phyloP scores from a whole-genome alignment of 2,329 filamentous ascomycete species.

The Karstenula rhodostoma region DNA sequence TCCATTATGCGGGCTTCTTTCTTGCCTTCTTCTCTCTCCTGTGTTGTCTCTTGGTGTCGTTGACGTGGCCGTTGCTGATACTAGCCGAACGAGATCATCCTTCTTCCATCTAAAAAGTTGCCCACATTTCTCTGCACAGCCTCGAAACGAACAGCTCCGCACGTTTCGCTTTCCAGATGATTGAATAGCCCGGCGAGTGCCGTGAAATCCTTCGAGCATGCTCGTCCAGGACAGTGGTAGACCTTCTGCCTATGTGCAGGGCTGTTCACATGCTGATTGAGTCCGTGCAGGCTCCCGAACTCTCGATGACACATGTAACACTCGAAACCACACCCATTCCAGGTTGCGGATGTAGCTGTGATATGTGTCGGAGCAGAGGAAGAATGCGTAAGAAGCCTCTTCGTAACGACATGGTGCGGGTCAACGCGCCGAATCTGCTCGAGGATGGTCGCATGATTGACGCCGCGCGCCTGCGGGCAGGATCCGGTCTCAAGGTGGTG shows the following conservation, averaged over 20 bases:
- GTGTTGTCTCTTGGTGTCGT: no score
- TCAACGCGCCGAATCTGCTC: conserved; percentile 57
- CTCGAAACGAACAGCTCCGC: conserved; percentile 47
- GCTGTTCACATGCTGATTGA: conserved; percentile 66
- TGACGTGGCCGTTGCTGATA: not conserved
- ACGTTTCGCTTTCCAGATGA: conserved; percentile 58
- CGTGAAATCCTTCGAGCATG: conserved; percentile 52
- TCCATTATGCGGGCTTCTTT: no score
- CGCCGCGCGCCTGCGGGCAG: conserved; percentile 56
- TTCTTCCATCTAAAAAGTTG: conserved; percentile 3
- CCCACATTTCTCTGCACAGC: conserved; percentile 12
- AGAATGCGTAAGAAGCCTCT: conserved; percentile 18
- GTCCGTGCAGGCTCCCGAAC: conserved; percentile 47
- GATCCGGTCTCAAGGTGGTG: conserved; percentile 66
- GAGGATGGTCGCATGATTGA: conserved; percentile 62
- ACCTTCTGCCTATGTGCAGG: conserved; percentile 58
- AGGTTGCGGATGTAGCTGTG: conserved; percentile 51
- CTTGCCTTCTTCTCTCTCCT: not conserved
- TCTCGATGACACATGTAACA: conserved; percentile 63
- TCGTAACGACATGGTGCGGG: conserved; percentile 57
- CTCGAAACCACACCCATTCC: conserved; percentile 58
- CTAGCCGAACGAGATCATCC: conserved; percentile 1
- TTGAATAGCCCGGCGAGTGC: conserved; percentile 53
- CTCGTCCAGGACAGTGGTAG: conserved; percentile 55
- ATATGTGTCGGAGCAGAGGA: not conserved